Evolutionary conservation across 1,284 basidiomycete species (phyloP), one percentile per base, ranked within the genome.

Genomic region (Moesziomyces sp.): DNA sequence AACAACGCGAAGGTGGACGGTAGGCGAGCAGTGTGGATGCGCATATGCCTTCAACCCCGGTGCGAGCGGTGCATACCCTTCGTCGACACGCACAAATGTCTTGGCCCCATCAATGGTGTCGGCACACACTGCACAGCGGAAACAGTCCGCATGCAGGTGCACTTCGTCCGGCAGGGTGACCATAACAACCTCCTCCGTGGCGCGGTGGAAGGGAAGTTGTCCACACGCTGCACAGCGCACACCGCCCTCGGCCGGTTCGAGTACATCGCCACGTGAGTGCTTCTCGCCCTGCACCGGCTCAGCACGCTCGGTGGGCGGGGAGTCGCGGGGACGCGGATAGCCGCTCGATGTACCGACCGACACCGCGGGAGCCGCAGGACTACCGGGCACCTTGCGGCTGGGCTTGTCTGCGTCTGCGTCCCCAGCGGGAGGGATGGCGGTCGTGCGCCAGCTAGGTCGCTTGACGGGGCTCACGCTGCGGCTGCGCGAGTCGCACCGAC

Each of bases 131-230:
- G 52, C 46, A 47, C 79, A 81, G 10, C 30, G 35, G 58, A 81
- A 80, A 57, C 79, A 81, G 2, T 67, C 60, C 23, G 74, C 68
- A 28, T 81, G 79, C 1, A 80, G 52, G 18, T 69, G 62, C 3
- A 52, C 23, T 8, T 44, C 52, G 19, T 62, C 48, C 3, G 51
- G 18, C 7, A 81, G 50, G 0, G 74, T 69, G 9, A 81, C 60
- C 74, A 81, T 72, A 8, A 64, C 49, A 3, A 66, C 74, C 26
- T 78, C 70, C 14, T 65, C 5, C 26, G 26, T 28, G 26, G 26
- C 26, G 26, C 6, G 26, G 26, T 28, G 26, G 6, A 80, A 80
- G 13, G 78, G 71, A 0, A 74, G 63, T 7, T 53, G 48, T 1
- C 58, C 50, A 21, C 78, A 79, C 3, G 30, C 50, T 2, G 49